These are phyloP conservation scores for Plasmodium fragile DNA, from an alignment of 169 alveolate genomes.

Conservation along the genomic window DNA sequence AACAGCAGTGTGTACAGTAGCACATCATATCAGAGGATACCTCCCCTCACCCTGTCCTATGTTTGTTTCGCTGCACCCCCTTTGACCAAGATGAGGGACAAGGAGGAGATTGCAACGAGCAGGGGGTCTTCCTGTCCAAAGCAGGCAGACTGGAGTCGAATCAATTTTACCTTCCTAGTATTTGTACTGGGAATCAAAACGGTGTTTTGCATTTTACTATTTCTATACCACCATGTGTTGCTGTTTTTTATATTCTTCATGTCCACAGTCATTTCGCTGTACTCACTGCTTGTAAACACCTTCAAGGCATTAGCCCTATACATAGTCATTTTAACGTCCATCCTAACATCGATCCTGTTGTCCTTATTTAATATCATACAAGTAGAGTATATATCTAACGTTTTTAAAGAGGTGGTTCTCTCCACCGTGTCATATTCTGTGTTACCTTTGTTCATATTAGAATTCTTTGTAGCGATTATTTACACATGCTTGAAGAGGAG, in stretches of 20 bases:
- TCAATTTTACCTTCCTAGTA: constrained; percentile 61
- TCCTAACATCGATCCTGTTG: constrained; percentile 15
- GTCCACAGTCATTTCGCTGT: constrained; percentile 26
- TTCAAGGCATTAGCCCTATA: constrained; percentile 26
- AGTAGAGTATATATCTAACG: constrained; percentile 30
- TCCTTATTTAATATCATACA: constrained; percentile 11
- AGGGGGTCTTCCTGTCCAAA: not conserved
- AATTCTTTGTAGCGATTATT: constrained; percentile 24
- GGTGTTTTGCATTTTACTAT: constrained; percentile 45
- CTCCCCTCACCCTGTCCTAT: not conserved
- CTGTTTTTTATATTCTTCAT: constrained; percentile 51
- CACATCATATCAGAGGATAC: not conserved
- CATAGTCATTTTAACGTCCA: constrained; percentile 17
- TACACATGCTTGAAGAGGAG: constrained; percentile 47
- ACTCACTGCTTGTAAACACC: constrained; percentile 46
- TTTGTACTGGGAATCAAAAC: constrained; percentile 70
- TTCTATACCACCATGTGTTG: constrained; percentile 33
- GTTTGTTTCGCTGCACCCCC: not conserved
- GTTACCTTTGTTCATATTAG: constrained; percentile 32
- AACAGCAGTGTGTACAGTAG: not conserved
- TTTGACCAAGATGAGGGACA: constrained; percentile 21
- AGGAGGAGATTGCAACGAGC: not conserved
- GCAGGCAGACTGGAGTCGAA: constrained; percentile 32
- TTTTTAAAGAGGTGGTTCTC: constrained; percentile 28
- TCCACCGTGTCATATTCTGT: constrained; percentile 25